Percentiles rank a stretch among this genome's conserved stretches.
Conservation (phyloP, 805 yeast genomes). For the Yueomyces sp. region DNA sequence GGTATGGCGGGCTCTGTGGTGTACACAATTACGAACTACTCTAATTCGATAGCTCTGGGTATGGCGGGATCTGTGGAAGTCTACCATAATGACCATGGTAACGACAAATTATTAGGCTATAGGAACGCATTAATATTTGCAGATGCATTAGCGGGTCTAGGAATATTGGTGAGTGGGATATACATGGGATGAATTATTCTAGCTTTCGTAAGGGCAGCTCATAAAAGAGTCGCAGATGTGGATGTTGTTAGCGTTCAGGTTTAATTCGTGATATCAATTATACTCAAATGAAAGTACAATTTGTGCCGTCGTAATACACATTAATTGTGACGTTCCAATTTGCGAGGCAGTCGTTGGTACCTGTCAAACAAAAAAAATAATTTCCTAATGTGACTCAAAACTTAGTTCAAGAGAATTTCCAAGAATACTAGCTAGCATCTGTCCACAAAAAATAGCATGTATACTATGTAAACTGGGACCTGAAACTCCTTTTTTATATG, state of each 20-base stretch:
- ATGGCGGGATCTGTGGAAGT: constrained; percentile 56
- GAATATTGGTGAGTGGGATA: constrained; percentile 6
- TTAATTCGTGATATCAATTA: too few species aligned
- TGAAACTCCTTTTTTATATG: constrained; percentile 29
- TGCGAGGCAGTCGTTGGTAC: too few species aligned
- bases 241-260: too few species aligned
- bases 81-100: constrained; percentile 21
- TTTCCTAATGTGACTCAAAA: constrained; percentile 31
- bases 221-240: too few species aligned
- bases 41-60: constrained; percentile 59
- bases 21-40: constrained; percentile 57
- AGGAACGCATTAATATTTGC: constrained; percentile 49
- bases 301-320: too few species aligned
- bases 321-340: too few species aligned
- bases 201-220: too few species aligned
- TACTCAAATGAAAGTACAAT: too few species aligned
- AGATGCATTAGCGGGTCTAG: constrained; percentile 36
- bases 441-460: constrained; percentile 12
- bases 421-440: constrained; percentile 30
- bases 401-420: constrained; percentile 56
- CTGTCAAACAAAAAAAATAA: too few species aligned
- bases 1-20: constrained; percentile 71
- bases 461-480: background rate
- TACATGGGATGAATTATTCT: constrained; percentile 1
- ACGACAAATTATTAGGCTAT: constrained; percentile 29